Evolutionary conservation across 306 rosid genomes (phyloP).

Genomic region (Quercus parvula): DNA sequence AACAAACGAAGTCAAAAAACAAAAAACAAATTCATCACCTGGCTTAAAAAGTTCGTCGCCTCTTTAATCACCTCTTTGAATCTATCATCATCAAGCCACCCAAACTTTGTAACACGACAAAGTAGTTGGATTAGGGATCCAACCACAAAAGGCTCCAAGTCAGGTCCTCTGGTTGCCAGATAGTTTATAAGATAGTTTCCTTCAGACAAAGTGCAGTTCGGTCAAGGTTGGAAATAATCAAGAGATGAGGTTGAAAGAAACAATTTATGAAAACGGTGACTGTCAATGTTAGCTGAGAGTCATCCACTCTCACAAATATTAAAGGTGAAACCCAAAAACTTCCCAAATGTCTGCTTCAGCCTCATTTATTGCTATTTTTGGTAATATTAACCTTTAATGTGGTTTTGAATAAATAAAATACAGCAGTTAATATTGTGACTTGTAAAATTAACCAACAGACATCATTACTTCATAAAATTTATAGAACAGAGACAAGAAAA

Average conservation of each 20-base stretch:
- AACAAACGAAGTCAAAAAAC: too few species aligned
- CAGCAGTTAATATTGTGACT: too few species aligned
- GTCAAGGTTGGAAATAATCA: constrained; percentile 19
- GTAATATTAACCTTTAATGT: too few species aligned
- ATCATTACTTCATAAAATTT: constrained; percentile 9
- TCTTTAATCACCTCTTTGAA: constrained; percentile 42
- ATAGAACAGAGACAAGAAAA: constrained; percentile 13
- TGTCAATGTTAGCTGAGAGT: constrained; percentile 5
- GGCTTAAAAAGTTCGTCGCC: constrained; percentile 40
- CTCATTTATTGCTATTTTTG: too few species aligned
- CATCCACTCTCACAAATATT: too few species aligned
- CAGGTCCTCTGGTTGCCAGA: constrained; percentile 54
- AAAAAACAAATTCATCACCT: constrained; percentile 27
- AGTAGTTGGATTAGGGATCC: constrained; percentile 46
- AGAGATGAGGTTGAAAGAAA: constrained; percentile 9
- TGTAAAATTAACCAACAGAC: background rate
- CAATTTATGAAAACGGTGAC: constrained; percentile 6
- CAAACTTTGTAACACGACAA: constrained; percentile 45
- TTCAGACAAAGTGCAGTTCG: constrained; percentile 37
- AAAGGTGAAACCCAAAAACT: too few species aligned
- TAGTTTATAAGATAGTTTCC: constrained; percentile 50
- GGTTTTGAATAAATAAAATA: too few species aligned
- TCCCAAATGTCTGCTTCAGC: too few species aligned
- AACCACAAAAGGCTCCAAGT: constrained; percentile 44
- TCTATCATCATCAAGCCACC: constrained; percentile 55